Percentiles rank a stretch among this genome's conserved stretches.
These are phyloP conservation scores for Saxophila tyrrhenica DNA, from an alignment of 495 filamentous ascomycete species.

Conservation along the genomic window DNA sequence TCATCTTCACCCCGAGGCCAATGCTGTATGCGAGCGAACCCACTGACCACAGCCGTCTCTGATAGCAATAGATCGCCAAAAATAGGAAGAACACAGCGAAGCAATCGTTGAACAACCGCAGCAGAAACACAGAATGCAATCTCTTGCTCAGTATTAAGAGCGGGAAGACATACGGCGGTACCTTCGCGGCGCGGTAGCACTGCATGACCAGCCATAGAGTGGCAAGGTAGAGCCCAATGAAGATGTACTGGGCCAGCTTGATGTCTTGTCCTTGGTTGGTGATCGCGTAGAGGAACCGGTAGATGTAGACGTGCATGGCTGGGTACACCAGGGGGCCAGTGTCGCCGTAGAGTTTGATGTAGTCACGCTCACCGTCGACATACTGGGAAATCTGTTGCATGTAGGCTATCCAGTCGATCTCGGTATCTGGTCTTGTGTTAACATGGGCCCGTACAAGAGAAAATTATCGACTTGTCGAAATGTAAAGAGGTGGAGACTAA, in stretches of 20 bases:
- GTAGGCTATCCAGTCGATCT: slow-evolving; percentile 96
- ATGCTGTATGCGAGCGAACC: slow-evolving; percentile 63
- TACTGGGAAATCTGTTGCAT: slow-evolving; percentile 85
- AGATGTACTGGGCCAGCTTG: slow-evolving; percentile 64
- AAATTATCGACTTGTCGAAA: neutral
- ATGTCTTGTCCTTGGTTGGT: slow-evolving; percentile 72
- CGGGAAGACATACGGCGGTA: slow-evolving; percentile 78
- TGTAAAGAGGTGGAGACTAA: slow-evolving; percentile 34
- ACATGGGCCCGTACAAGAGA: neutral
- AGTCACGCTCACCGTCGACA: slow-evolving; percentile 75
- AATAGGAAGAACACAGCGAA: slow-evolving; percentile 75
- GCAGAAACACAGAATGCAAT: slow-evolving; percentile 82
- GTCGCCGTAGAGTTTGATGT: slow-evolving; percentile 69
- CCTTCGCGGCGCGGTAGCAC: slow-evolving; percentile 68
- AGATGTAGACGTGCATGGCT: slow-evolving; percentile 85
- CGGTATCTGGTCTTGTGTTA: slow-evolving; percentile 59
- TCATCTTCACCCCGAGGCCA: slow-evolving; percentile 90
- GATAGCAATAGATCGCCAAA: slow-evolving; percentile 63
- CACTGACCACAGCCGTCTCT: slow-evolving; percentile 56
- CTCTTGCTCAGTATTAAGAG: slow-evolving; percentile 83
- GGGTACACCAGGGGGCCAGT: slow-evolving; percentile 94
- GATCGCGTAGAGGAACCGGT: slow-evolving; percentile 63
- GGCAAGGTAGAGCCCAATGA: slow-evolving; percentile 63
- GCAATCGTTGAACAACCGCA: slow-evolving; percentile 92
- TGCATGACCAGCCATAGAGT: slow-evolving; percentile 65